Conservation (phyloP, 2,329 filamentous ascomycete species). For the Trichoderma atroviride region DNA sequence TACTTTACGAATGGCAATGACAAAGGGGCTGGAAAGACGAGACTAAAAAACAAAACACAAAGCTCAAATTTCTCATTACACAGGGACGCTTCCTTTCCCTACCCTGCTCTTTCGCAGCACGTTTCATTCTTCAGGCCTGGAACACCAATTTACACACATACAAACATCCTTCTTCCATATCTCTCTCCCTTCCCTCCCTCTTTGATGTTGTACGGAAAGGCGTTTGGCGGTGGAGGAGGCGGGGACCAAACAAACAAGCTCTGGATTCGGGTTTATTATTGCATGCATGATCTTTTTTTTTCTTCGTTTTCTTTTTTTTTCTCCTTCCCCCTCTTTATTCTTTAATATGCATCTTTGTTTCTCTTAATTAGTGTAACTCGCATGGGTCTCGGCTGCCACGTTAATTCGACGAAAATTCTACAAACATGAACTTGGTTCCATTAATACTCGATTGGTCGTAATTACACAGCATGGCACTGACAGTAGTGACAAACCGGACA, state of each 20-base stretch:
- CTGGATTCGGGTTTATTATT: not conserved
- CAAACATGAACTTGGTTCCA: not conserved
- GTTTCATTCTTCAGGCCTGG: not conserved
- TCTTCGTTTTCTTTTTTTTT: not conserved
- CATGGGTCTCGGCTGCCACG: not conserved
- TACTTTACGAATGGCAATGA: not conserved
- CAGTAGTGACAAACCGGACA: too few species aligned
- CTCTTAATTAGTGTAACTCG: not conserved
- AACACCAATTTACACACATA: not conserved
- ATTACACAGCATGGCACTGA: not conserved
- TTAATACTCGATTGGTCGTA: not conserved
- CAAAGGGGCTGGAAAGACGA: not conserved
- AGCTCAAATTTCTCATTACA: not conserved
- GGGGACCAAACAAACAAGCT: not conserved
- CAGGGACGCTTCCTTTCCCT: not conserved
- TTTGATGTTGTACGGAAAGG: conserved; percentile 1
- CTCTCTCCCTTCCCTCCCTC: not conserved
- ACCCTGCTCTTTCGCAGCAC: not conserved
- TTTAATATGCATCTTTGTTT: not conserved
- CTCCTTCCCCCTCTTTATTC: not conserved
- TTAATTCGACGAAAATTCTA: not conserved
- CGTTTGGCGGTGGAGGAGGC: conserved; percentile 13
- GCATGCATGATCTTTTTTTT: not conserved
- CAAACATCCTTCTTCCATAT: not conserved
- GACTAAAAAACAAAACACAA: not conserved